Percentiles rank a stretch among this genome's conserved stretches.
These are phyloP conservation scores for Exserohilum rostratum DNA, from an alignment of 2,329 filamentous ascomycete genomes.

Conservation along the genomic window DNA sequence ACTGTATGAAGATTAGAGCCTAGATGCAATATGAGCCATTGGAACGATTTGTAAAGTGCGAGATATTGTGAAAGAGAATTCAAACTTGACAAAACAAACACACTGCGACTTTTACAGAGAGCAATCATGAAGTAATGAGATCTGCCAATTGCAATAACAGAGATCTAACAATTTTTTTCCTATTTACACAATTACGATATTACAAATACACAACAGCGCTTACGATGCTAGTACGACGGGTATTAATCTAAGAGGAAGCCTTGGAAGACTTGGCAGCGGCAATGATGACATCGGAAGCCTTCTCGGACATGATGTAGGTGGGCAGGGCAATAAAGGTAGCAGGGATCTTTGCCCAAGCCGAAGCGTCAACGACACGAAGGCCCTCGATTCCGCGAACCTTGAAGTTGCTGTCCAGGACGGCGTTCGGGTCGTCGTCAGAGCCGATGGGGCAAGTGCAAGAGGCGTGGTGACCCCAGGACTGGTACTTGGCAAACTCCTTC, in stretches of 20 bases:
- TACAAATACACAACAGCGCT: not conserved
- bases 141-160: not conserved
- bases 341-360: conserved; percentile 47
- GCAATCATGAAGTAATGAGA: not conserved
- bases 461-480: conserved; percentile 60
- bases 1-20: too few relatives aligned
- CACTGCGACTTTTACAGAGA: too few relatives aligned
- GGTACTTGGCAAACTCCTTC: conserved; percentile 37
- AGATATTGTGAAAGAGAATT: too few relatives aligned
- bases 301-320: conserved; percentile 65
- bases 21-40: too few relatives aligned
- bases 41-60: too few relatives aligned
- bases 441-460: conserved; percentile 65
- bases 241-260: not conserved
- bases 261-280: conserved; percentile 18
- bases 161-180: not conserved
- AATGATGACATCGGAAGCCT: conserved; percentile 65
- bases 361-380: conserved; percentile 57
- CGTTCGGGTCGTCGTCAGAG: conserved; percentile 53
- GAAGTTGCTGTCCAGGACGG: conserved; percentile 62
- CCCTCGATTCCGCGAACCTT: conserved; percentile 59
- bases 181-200: not conserved
- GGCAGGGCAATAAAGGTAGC: conserved; percentile 60
- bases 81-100: too few relatives aligned
- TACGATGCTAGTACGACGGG: not conserved